Evolutionary conservation across 805 yeast species (phyloP), one percentile per base, ranked within the genome.

Genomic region (Spathaspora sp.): DNA sequence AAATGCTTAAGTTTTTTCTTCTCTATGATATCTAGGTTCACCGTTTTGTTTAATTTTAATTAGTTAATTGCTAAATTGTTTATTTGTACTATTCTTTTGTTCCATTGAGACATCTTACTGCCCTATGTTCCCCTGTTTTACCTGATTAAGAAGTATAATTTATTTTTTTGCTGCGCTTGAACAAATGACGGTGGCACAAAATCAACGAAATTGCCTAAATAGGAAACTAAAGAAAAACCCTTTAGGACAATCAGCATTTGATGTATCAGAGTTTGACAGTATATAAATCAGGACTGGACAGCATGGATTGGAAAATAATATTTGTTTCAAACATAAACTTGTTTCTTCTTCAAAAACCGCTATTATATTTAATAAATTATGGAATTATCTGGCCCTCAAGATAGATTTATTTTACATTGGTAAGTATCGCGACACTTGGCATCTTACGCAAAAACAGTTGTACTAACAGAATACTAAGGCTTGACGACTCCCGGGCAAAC

Each of bases 401-500:
- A 63, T 48, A 58, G 57, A 38, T 64, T 65, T 49, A 50, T 64
- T n/a, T 52, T 65, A 40, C 65, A 65, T 50, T 65, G 68, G 68
- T 62, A 60, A 26, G 67, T 61, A 6, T 14, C 18, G 18, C 47
- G 7, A n/a, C 20, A 18, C 47, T 11, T 10, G 35, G 11, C 5
- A 10, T 18, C 5, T 9, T 20, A 44, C n/a, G n/a, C 19, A 26
- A 16, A 40, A 17, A 32, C 12, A n/a, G 26, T 26, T 19, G n/a
- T 19, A 26, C 49, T 45, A 31, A 42, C 45, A 17, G 26, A 3
- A 23, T n/a, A 11, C 17, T 18, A 45, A 66, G 79, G 76, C 75
- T 82, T 44, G 75, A 76, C 50, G 68, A 76, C 16, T 84, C 89
- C 3, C 73, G 92, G 60, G 68, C 89, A 1, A 81, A 77, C 49